Base-by-base conservation (phyloP, 2,329 filamentous ascomycete species). In the Leptographium lundbergii region DNA sequence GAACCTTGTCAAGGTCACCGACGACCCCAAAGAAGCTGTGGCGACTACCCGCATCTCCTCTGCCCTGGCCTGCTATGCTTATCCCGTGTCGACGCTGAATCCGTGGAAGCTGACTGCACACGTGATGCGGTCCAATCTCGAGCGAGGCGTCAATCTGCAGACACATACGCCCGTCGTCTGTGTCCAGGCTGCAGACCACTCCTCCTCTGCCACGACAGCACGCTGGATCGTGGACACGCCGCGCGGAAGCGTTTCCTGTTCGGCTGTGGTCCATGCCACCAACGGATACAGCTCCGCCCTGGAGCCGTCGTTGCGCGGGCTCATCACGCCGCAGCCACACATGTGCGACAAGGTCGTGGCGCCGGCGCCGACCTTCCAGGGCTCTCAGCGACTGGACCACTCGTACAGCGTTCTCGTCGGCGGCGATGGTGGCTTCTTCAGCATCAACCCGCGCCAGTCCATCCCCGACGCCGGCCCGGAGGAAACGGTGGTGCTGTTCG, bases 311-410 rank as follows among this genome's bases (percentile, higher is more conserved):
- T 52, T 59, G 27, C 57, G 57, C 42, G 52, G 57, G 9, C 52
- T 59, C 10, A 22, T 59, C 9, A 24, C 6, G 27, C 57, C 57
- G 39, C 19, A 22, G 36, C 57, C 57, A 29, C 57, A 59, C 32
- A 50, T 59, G 52, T 59, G 57, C 27, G 32, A 55, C 57, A 59
- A 59, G 52, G 51, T 55, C 3, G 52, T 59, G n/a, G 36, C 52
- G 11, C 57, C 57, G 17, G 14, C 39, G 6, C 39, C 51, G 10
- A 39, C 57, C 0, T 59, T 50, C n/a, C 45, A 32, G n/a, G 57
- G 51, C 27, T 1, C 11, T 13, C 19, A 25, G 5, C 10, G 27
- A 1, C 36, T 59, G 39, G 25, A 29, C 2, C n/a, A 59, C 52
- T 59, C 57, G 39, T 59, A 55, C 29, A 42, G 57, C 42, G 52